Evolutionary conservation across 2,329 filamentous ascomycete species (phyloP), one percentile per base, ranked within the genome.

Genomic region (Monilinia polystroma): DNA sequence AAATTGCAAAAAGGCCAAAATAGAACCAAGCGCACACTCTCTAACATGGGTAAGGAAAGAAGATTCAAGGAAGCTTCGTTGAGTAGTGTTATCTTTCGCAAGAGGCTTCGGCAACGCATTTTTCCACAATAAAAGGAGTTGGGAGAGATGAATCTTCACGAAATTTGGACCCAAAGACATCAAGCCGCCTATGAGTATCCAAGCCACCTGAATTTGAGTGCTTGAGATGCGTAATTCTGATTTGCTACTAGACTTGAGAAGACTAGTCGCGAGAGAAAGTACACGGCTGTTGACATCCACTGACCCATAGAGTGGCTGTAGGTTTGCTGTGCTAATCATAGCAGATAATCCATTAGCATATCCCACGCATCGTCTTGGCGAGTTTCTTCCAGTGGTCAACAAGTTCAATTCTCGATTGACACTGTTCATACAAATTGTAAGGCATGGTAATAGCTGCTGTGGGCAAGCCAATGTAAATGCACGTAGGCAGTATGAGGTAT

Each of bases 121-220:
- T 78, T 97, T 97, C 95, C 95, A 99, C 8, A 99, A 81, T 11
- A 99, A 81, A 66, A 99, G 87, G 29, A 99, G 83, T 75, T 99
- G 95, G 2, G 93, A 94, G 10, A 99, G 84, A 78, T 99, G 95
- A 32, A 98, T 98, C 79, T 99, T 99, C 78, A 98, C 94, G 77
- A 99, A 99, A 77, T 97, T 98, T 4, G 95, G 94, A 0, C 95
- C 95, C 0, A 99, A 84, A 0, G 93, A 93, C 94, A 98, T 98
- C 65, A 99, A 81, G 0, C 96, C 95, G 49, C 96, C 95, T 57
- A 99, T 96, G 67, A 99, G 81, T 58, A 96, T 96, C 94, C 95
- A 99, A 6, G 95, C 95, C 2, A 99, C 93, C 76, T 99, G 95
- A 32, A 99, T 93, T 75, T 99, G 95, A 1, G 93, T 97, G 73